Evolutionary conservation across 345 rosid species (phyloP), one percentile per base, ranked within the genome.

Genomic region (Physaria fendleri): DNA sequence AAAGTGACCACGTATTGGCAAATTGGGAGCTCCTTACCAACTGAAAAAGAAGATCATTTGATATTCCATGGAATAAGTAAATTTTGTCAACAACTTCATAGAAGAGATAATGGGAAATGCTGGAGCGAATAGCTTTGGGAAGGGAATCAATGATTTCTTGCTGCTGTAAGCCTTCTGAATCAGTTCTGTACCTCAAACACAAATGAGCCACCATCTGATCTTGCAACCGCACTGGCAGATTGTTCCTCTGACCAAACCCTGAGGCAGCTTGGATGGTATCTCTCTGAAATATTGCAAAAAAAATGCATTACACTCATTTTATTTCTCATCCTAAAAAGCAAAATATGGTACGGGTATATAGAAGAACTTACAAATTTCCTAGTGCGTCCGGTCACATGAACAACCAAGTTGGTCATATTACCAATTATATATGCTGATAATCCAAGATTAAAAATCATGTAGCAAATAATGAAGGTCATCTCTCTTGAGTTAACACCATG

Each of bases 191-290:
- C 74, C 78, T 85, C 73, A 91, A 79, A 66, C 83, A 78, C 72
- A 91, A 73, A 77, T 91, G 95, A 66, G 94, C 94, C 2, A 91
- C 80, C 92, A 91, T 91, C 66, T 91, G 98, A 56, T 91, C 98
- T 78, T 83, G 86, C 48, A 91, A 64, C 4, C 96, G 81, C 40
- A 72, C 69, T 2, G 96, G 98, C 8, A 91, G 47, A 30, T 70
- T 87, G 70, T 91, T 91, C 78, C 98, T 79, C 1, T 70, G 80
- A 7, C 85, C 89, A 66, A 91, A 91, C 66, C 85, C 82, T 1
- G 87, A 64, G 1, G 91, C 96, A 7, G 92, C 87, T 74, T 82
- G 83, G 41, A 91, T 82, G 0, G 87, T 83, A 51, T 88, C 98
- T 72, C 98, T 85, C 98, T 91, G 68, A 18, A 74, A 71, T 21